Conservation (phyloP, 2,329 filamentous ascomycete species). For the Aspergillus versicolor region DNA sequence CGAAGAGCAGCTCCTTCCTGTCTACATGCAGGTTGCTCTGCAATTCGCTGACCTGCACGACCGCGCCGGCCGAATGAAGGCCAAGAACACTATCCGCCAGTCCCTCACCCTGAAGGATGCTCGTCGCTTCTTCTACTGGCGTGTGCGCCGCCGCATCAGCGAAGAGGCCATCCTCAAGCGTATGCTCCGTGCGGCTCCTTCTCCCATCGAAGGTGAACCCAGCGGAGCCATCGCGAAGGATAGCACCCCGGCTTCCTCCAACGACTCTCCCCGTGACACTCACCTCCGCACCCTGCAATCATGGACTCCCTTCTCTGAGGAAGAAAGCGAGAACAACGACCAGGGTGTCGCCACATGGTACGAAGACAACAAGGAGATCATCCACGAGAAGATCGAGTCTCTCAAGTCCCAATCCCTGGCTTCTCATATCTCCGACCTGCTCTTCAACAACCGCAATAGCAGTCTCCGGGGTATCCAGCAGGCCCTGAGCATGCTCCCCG, state of each 20-base stretch:
- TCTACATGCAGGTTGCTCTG: conserved; percentile 92
- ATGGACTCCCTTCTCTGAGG: conserved; percentile 69
- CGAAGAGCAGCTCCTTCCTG: conserved; percentile 84
- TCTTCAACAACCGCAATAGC: conserved; percentile 65
- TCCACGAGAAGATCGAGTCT: conserved; percentile 79
- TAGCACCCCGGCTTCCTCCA: conserved; percentile 22
- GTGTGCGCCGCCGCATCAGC: conserved; percentile 90
- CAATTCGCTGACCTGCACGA: conserved; percentile 98
- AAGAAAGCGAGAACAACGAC: conserved; percentile 76
- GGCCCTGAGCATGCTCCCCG: conserved; percentile 80
- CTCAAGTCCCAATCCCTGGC: conserved; percentile 75
- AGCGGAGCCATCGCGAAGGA: conserved; percentile 43
- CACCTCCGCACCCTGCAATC: conserved; percentile 76
- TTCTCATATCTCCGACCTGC: conserved; percentile 66
- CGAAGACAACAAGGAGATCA: conserved; percentile 83
- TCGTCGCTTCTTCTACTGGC: conserved; percentile 99
- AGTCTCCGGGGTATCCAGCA: conserved; percentile 84
- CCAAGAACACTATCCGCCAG: conserved; percentile 89
- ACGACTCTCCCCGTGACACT: conserved; percentile 57
- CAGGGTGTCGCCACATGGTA: conserved; percentile 89
- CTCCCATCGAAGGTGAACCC: conserved; percentile 36
- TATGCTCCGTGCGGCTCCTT: conserved; percentile 57
- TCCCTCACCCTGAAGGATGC: conserved; percentile 82
- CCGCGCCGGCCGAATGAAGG: conserved; percentile 94
- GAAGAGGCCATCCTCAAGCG: conserved; percentile 96